Conservation (phyloP, 208 protist genomes). For the Leptomonas pyrrhocoris region DNA sequence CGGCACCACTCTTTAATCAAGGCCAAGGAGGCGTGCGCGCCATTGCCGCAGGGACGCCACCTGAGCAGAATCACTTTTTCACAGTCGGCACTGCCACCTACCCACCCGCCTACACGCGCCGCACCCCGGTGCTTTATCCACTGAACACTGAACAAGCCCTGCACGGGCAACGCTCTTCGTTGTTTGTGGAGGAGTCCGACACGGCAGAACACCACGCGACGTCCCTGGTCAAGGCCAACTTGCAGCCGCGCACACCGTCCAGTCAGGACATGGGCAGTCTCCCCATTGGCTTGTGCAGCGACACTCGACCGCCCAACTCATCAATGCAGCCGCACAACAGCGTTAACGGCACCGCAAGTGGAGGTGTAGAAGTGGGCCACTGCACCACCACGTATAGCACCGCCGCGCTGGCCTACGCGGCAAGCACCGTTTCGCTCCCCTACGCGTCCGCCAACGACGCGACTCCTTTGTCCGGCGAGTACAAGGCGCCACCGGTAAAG, state of each 20-base stretch:
- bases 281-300: slow-evolving; percentile 6
- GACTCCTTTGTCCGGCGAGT: not conserved
- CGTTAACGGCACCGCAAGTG: too few relatives aligned
- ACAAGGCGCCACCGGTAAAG: too few relatives aligned
- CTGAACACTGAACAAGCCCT: not conserved
- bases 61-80: not conserved
- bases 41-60: not conserved
- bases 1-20: not conserved
- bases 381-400: slow-evolving; percentile 8
- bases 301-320: not conserved
- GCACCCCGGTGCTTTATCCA: not conserved
- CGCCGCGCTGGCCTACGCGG: not conserved
- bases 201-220: not conserved
- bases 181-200: not conserved
- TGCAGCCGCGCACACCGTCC: slow-evolving; percentile 5
- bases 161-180: not conserved
- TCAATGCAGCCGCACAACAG: not conserved
- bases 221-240: not conserved
- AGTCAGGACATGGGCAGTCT: slow-evolving; percentile 18
- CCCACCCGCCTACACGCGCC: not conserved
- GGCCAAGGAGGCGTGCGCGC: not conserved
- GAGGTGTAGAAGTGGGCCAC: not conserved
- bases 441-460: not conserved
- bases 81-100: not conserved
- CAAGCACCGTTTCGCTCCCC: not conserved